Percentiles rank a stretch among this genome's conserved stretches.
These are phyloP conservation scores for Hypericum androsaemum DNA, from an alignment of 345 rosid species.

Conservation along the genomic window DNA sequence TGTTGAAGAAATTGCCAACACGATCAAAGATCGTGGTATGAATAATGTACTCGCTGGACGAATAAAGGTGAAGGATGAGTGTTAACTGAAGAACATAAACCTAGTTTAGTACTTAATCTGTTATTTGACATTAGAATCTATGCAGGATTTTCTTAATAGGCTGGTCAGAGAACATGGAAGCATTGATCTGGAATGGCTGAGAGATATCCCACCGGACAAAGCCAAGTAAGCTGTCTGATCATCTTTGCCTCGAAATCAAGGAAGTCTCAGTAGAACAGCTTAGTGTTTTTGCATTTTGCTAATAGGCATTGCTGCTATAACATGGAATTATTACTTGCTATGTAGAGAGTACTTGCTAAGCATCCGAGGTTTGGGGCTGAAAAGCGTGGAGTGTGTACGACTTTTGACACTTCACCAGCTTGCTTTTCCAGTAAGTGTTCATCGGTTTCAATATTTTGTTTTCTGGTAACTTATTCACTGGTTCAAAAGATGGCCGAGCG, in stretches of 20 bases:
- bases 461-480: no score
- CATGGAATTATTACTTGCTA: neutral
- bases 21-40: slow-evolving; percentile 29
- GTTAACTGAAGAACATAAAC: no score
- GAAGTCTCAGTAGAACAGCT: neutral
- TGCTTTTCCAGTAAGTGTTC: slow-evolving; percentile 23
- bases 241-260: neutral
- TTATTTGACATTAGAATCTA: slow-evolving; percentile 14
- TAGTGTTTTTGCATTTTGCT: neutral
- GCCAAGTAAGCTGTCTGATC: slow-evolving; percentile 20
- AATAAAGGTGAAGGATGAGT: slow-evolving; percentile 13
- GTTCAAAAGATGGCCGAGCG: slow-evolving; percentile 3
- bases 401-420: slow-evolving; percentile 13
- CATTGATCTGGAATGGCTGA: slow-evolving; percentile 21
- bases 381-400: slow-evolving; percentile 10
- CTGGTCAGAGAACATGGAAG: slow-evolving; percentile 20
- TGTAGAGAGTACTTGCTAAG: slow-evolving; percentile 21
- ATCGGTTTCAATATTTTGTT: no score
- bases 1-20: slow-evolving; percentile 17
- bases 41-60: slow-evolving; percentile 20
- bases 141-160: slow-evolving; percentile 15
- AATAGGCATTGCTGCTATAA: no score
- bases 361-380: slow-evolving; percentile 6
- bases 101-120: no score
- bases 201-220: slow-evolving; percentile 24